Evolutionary conservation across 495 filamentous ascomycete species (phyloP).

Genomic region (Annulohypoxylon maeteangense): DNA sequence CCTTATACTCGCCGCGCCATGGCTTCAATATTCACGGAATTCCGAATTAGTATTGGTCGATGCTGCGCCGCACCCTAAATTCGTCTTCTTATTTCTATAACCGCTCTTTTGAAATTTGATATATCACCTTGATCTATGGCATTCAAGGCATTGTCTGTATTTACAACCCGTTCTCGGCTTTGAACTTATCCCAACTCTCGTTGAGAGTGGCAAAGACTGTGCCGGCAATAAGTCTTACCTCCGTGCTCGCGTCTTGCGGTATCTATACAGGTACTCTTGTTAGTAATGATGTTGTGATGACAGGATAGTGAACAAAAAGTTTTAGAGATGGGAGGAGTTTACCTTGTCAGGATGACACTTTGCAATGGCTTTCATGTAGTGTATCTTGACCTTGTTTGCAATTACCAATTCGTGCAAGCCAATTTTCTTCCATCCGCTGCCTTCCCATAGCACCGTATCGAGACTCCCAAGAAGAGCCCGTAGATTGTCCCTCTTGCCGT

Average conservation of each 20-base stretch:
- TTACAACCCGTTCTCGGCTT: constrained; percentile 84
- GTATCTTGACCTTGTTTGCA: constrained; percentile 91
- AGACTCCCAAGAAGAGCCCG: constrained; percentile 88
- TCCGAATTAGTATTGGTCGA: neutral
- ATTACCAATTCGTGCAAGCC: constrained; percentile 90
- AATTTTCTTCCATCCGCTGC: constrained; percentile 95
- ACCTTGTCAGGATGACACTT: constrained; percentile 99
- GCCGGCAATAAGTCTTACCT: constrained; percentile 91
- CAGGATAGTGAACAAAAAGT: constrained; percentile 20
- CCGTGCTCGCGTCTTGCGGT: constrained; percentile 86
- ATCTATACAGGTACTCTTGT: constrained; percentile 65
- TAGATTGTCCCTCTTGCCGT: constrained; percentile 90
- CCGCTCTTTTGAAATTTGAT: constrained; percentile 4
- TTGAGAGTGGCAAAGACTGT: constrained; percentile 93
- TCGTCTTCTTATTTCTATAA: constrained; percentile 41
- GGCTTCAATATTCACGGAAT: neutral
- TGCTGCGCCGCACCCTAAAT: constrained; percentile 23
- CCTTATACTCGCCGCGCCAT: neutral
- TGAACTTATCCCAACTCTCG: constrained; percentile 99
- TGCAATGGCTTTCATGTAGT: constrained; percentile 98
- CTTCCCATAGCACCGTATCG: constrained; percentile 90
- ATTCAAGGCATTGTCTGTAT: neutral
- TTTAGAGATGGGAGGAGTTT: constrained; percentile 47
- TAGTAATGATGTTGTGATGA: constrained; percentile 25
- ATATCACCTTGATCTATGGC: neutral